Base-by-base conservation (phyloP, 1,284 basidiomycete genomes). In the Cryptococcus sp. region DNA sequence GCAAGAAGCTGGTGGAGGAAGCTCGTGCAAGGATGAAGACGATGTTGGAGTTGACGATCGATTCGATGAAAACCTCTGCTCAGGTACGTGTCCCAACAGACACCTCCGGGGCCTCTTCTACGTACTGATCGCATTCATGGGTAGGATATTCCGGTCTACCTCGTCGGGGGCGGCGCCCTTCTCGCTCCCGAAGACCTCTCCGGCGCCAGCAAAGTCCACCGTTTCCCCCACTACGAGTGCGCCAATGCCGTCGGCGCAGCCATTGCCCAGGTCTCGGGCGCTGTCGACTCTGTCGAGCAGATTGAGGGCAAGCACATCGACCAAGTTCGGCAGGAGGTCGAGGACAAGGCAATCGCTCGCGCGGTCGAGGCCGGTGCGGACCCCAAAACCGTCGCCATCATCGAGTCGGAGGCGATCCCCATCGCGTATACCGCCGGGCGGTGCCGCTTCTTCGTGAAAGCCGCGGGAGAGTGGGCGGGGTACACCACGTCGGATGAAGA, bases 11-110 rank as follows among this genome's bases (percentile, higher is more conserved):
- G 3, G 55, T 73, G 5, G 70, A 78, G 2, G 77, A 77, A 3
- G 66, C 67, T 16, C 58, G 67, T 51, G 75, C 68, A 33, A 73
- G 72, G 18, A 81, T 85, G 59, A 80, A 79, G 67, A 69, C 63
- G 54, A 79, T 83, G 70, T 66, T 85, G 7, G 84, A 85, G 64
- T 71, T 71, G 0, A 76, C 77, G 56, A 64, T 82, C 9, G 82
- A 83, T 62, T 68, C 70, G 24, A 84, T 85, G 83, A 85, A 85
- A 75, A 85, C 84, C 4, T 48, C 78, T 78, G 62, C 78, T 77
- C 43, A 33, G 28, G 28, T 33, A 33, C 9, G 28, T 33, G 28
- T 4, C 9, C 9, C 5, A 5, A 5, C 28, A 33, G 28, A 4
- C 28, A 33, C 9, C 28, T 33, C 5, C 28, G n/a, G n/a, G n/a